Conservation (phyloP, 805 yeast genomes). For the Candida golubevii region DNA sequence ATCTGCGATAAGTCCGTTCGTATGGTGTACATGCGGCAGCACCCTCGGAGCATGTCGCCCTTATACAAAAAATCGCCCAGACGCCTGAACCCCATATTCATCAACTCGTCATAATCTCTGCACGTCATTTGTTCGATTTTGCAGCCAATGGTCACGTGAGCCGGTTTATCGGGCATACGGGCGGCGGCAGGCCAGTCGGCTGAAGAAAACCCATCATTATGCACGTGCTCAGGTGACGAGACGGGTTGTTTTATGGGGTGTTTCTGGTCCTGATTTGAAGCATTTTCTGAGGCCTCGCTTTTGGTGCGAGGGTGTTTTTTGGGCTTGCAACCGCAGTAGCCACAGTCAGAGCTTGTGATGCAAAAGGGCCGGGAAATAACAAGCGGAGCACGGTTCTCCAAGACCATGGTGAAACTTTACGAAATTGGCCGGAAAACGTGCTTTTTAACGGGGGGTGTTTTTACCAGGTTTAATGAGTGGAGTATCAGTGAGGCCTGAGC, state of each 20-base stretch:
- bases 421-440: too few species aligned
- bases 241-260: too few species aligned
- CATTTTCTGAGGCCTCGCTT: too few species aligned
- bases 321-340: conserved; percentile 58
- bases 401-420: not conserved
- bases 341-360: conserved; percentile 50
- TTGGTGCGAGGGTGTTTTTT: conserved; percentile 19
- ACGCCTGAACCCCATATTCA: conserved; percentile 74
- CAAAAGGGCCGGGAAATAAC: conserved; percentile 44
- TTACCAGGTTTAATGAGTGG: too few species aligned
- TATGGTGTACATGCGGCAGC: conserved; percentile 79
- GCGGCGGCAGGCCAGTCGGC: conserved; percentile 21
- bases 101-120: conserved; percentile 55
- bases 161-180: conserved; percentile 15
- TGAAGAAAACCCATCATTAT: conserved; percentile 18
- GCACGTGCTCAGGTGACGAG: too few species aligned
- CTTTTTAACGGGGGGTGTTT: too few species aligned
- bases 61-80: conserved; percentile 65
- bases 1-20: conserved; percentile 50
- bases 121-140: conserved; percentile 44
- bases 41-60: conserved; percentile 64
- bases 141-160: conserved; percentile 33
- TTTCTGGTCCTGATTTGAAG: too few species aligned
- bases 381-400: conserved; percentile 6
- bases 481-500: too few species aligned